Evolutionary conservation across 2,329 filamentous ascomycete genomes (phyloP).

Genomic region (Fusarium musae): DNA sequence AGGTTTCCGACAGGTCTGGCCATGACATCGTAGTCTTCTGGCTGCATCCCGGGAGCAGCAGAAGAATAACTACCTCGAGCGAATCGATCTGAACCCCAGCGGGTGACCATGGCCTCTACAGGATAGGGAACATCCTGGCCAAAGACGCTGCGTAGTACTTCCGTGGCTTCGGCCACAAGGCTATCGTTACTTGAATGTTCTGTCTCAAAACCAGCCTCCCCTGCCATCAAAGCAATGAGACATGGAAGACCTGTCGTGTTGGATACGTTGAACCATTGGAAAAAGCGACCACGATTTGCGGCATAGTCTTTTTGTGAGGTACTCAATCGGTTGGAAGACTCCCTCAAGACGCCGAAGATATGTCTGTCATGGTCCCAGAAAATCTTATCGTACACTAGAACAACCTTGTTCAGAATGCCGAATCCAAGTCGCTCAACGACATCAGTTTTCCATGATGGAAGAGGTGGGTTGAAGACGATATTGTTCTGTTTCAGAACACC

Average conservation of each 20-base stretch:
- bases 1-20: constrained; percentile 85
- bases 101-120: constrained; percentile 86
- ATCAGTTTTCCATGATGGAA: constrained; percentile 87
- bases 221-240: constrained; percentile 93
- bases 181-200: constrained; percentile 80
- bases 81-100: constrained; percentile 92
- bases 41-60: constrained; percentile 82
- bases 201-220: constrained; percentile 89
- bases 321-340: constrained; percentile 75
- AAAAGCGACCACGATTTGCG: constrained; percentile 86
- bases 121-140: constrained; percentile 77
- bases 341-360: constrained; percentile 91
- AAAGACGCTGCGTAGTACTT: constrained; percentile 82
- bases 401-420: constrained; percentile 93
- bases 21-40: constrained; percentile 94
- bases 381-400: constrained; percentile 85
- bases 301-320: constrained; percentile 83
- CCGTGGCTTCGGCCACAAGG: constrained; percentile 83
- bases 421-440: constrained; percentile 89
- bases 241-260: constrained; percentile 89
- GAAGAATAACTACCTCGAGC: constrained; percentile 96
- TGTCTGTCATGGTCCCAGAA: constrained; percentile 94
- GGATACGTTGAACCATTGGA: constrained; percentile 96
- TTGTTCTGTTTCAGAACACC: constrained; percentile 88
- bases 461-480: constrained; percentile 86